phyloP scores from a whole-genome alignment of 1,284 basidiomycete genomes.

The Sporisorium exsertum region DNA sequence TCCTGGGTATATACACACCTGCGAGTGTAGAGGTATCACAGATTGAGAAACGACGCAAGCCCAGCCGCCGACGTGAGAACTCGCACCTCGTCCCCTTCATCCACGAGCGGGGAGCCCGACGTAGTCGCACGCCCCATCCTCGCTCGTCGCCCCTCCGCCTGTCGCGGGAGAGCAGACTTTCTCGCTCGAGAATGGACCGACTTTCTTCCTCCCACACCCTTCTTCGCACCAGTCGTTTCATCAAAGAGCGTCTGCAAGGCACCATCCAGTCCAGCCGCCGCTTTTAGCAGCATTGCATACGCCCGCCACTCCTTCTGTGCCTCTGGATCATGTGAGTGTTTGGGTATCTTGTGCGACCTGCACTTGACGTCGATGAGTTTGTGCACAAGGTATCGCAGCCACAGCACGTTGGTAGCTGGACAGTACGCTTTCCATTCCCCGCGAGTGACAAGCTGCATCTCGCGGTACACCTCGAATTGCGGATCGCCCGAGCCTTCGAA shows the following conservation, averaged over 20 bases:
- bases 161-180: constrained; percentile 9
- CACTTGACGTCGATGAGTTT: constrained; percentile 75
- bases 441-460: constrained; percentile 78
- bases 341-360: constrained; percentile 15
- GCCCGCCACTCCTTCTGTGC: constrained; percentile 18
- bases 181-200: no score
- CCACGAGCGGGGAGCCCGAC: constrained; percentile 7
- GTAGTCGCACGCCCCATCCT: constrained; percentile 23
- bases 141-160: background rate
- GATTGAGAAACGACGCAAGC: constrained; percentile 9
- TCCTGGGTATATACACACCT: constrained; percentile 13
- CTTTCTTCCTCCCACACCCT: constrained; percentile 13
- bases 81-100: background rate
- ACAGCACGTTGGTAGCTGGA: constrained; percentile 89
- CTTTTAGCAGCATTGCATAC: constrained; percentile 5
- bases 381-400: constrained; percentile 81
- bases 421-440: constrained; percentile 78
- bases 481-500: constrained; percentile 80
- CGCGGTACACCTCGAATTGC: constrained; percentile 93
- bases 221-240: background rate
- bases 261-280: constrained; percentile 10
- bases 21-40: background rate
- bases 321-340: background rate
- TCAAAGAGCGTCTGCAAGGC: constrained; percentile 14
- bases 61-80: constrained; percentile 5